These are phyloP conservation scores for Heliosperma pusillum DNA, from an alignment of 148 eudicot species.

Conservation along the genomic window DNA sequence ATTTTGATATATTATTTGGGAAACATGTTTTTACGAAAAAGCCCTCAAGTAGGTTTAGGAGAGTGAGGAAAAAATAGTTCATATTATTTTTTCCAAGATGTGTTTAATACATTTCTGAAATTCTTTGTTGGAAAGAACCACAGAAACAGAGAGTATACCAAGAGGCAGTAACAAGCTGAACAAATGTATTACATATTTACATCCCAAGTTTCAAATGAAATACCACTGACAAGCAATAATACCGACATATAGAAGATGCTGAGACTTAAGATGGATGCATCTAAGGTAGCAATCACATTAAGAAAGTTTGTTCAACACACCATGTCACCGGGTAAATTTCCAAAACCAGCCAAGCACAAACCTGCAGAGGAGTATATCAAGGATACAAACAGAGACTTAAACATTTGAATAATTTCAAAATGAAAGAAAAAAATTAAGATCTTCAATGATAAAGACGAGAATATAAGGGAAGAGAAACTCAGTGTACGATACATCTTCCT, in stretches of 20 bases:
- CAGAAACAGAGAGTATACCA: too few relatives aligned
- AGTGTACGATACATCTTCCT: conserved; percentile 88
- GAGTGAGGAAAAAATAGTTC: too few relatives aligned
- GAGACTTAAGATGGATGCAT: background rate
- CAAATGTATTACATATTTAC: background rate
- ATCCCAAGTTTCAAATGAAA: background rate
- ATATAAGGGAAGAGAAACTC: conserved; percentile 2
- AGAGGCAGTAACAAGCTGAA: too few relatives aligned
- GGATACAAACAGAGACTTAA: conserved; percentile 32
- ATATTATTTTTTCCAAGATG: too few relatives aligned
- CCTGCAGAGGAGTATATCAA: conserved; percentile 52
- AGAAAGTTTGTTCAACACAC: conserved; percentile 42
- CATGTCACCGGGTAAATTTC: conserved; percentile 98
- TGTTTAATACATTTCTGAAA: too few relatives aligned
- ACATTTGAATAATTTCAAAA: conserved; percentile 2
- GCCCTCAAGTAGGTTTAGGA: too few relatives aligned
- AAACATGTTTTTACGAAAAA: too few relatives aligned
- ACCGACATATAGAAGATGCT: background rate
- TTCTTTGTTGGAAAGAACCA: too few relatives aligned
- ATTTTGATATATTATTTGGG: too few relatives aligned
- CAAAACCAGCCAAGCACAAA: conserved; percentile 96
- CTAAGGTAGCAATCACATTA: background rate
- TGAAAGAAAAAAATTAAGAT: conserved; percentile 11
- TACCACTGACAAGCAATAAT: background rate
- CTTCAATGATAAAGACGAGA: background rate